Evolutionary conservation across 768 basidiomycete species (phyloP).

Genomic region (Russula sp.): DNA sequence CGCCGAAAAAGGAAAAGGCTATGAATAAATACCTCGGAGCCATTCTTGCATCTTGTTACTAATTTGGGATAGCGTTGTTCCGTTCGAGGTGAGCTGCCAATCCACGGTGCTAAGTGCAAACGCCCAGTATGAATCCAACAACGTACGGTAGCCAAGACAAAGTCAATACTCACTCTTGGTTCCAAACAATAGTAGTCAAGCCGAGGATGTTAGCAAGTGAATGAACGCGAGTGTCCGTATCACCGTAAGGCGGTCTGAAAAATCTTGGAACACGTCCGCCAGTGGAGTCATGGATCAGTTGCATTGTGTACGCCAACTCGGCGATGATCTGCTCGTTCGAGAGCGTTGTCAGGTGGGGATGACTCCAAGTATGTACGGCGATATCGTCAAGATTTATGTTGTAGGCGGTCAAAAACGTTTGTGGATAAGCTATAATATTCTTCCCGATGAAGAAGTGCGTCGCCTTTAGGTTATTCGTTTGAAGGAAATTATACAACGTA

Average conservation of each 20-base stretch:
- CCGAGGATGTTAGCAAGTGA: slow-evolving; percentile 44
- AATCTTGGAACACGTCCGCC: slow-evolving; percentile 35
- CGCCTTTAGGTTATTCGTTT: slow-evolving; percentile 53
- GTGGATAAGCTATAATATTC: slow-evolving; percentile 56
- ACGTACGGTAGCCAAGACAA: not conserved
- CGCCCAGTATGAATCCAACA: not conserved
- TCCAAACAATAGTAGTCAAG: slow-evolving; percentile 38
- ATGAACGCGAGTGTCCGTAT: slow-evolving; percentile 40
- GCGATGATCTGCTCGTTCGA: slow-evolving; percentile 40
- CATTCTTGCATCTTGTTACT: slow-evolving; percentile 12
- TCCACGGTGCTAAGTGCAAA: slow-evolving; percentile 53
- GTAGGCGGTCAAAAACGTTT: slow-evolving; percentile 48
- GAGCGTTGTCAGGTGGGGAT: slow-evolving; percentile 44
- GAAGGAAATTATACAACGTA: slow-evolving; percentile 57
- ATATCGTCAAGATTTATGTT: slow-evolving; percentile 31
- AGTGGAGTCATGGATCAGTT: slow-evolving; percentile 45
- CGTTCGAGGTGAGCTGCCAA: slow-evolving; percentile 51
- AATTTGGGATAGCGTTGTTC: slow-evolving; percentile 36
- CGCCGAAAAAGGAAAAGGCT: not conserved
- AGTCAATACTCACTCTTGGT: slow-evolving; percentile 29
- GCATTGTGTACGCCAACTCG: slow-evolving; percentile 45
- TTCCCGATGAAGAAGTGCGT: slow-evolving; percentile 90
- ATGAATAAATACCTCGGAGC: slow-evolving; percentile 3
- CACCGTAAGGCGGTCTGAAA: slow-evolving; percentile 36
- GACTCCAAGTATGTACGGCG: slow-evolving; percentile 39